Percentiles rank a stretch among this genome's conserved stretches.
These are phyloP conservation scores for Diaporthe amygdali DNA, from an alignment of 2,329 filamentous ascomycete genomes.

Conservation along the genomic window DNA sequence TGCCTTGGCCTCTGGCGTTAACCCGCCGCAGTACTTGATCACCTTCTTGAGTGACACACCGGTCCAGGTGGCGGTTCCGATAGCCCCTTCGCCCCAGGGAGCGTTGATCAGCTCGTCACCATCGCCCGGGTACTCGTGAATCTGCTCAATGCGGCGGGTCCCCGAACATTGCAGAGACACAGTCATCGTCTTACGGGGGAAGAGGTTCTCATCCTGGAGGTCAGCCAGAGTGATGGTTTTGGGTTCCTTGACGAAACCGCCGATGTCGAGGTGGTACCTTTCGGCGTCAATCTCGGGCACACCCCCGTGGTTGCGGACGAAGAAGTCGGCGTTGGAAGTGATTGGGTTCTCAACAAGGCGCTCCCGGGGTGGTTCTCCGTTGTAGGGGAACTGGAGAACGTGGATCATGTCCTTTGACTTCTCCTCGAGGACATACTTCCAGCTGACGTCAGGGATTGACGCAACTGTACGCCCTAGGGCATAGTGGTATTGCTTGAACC, in stretches of 20 bases:
- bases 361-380: slow-evolving; percentile 64
- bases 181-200: slow-evolving; percentile 63
- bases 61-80: slow-evolving; percentile 67
- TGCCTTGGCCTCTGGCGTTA: slow-evolving; percentile 47
- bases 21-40: slow-evolving; percentile 72
- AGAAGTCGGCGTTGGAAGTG: slow-evolving; percentile 60
- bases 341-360: slow-evolving; percentile 61
- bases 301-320: slow-evolving; percentile 75
- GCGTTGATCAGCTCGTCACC: slow-evolving; percentile 65
- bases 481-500: slow-evolving; percentile 64
- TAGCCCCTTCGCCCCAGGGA: slow-evolving; percentile 70
- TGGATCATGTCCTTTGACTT: slow-evolving; percentile 67
- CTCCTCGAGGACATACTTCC: slow-evolving; percentile 59
- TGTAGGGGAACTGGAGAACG: slow-evolving; percentile 67
- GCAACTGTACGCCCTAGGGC: slow-evolving; percentile 49
- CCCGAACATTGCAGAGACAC: slow-evolving; percentile 73
- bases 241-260: slow-evolving; percentile 64
- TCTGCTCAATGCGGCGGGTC: slow-evolving; percentile 73
- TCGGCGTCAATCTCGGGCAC: slow-evolving; percentile 68
- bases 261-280: slow-evolving; percentile 54
- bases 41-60: slow-evolving; percentile 72
- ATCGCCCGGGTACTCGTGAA: slow-evolving; percentile 67
- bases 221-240: slow-evolving; percentile 62
- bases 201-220: slow-evolving; percentile 62
- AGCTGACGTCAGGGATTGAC: slow-evolving; percentile 61